These are phyloP conservation scores for Leishmania braziliensis DNA, from an alignment of 208 protist species.

Conservation along the genomic window DNA sequence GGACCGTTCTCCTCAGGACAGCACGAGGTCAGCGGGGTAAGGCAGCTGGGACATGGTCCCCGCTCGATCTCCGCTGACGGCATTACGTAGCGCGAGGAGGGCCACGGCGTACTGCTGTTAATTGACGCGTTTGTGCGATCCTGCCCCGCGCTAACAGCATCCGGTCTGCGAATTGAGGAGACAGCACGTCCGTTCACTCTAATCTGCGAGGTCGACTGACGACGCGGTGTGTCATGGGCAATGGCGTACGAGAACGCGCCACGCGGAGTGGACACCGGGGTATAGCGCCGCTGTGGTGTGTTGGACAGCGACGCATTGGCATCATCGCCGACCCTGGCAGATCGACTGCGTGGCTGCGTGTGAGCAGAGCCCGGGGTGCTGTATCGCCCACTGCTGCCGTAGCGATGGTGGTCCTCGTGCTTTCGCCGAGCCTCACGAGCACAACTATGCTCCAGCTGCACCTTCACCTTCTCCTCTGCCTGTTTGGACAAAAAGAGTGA, in stretches of 20 bases:
- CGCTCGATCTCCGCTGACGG: conserved; percentile 36
- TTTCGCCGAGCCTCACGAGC: conserved; percentile 32
- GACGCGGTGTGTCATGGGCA: conserved; percentile 17
- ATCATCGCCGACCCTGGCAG: conserved; percentile 3
- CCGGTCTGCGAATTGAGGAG: conserved; percentile 16
- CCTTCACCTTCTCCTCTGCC: conserved; percentile 38
- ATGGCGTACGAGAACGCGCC: conserved; percentile 28
- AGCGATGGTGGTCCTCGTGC: conserved; percentile 21
- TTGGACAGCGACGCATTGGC: neutral
- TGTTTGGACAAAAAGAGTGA: conserved; percentile 41
- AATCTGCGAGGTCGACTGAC: neutral
- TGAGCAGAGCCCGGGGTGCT: neutral
- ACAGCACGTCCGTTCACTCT: conserved; percentile 11
- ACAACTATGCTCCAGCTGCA: conserved; percentile 48
- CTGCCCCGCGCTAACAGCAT: neutral
- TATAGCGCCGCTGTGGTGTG: conserved; percentile 6
- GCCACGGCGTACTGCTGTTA: conserved; percentile 28
- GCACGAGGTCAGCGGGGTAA: conserved; percentile 48
- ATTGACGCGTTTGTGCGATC: conserved; percentile 13
- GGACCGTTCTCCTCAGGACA: conserved; percentile 22
- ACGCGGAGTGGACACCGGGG: conserved; percentile 13
- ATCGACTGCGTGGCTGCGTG: conserved; percentile 15
- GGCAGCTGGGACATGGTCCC: conserved; percentile 75
- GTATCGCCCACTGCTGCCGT: conserved; percentile 8
- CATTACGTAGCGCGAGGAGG: conserved; percentile 31